Base-by-base conservation (phyloP, 2,329 filamentous ascomycete genomes). In the Chaetomiaceae sp. region DNA sequence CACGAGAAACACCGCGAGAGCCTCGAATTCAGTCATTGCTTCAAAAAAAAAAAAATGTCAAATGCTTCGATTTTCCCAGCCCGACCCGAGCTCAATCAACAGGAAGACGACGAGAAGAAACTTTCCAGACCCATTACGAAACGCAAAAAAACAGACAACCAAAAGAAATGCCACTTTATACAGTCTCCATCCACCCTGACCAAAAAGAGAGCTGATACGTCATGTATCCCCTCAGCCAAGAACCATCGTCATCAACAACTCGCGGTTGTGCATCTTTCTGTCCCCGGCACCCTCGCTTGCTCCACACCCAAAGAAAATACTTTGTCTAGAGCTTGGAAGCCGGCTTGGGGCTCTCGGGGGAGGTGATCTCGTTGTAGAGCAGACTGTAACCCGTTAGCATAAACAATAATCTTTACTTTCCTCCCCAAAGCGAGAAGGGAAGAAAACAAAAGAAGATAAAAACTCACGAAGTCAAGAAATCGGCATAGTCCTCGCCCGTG, bases 401-500 rank as follows among this genome's bases (percentile, higher is more conserved):
- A n/a, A n/a, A n/a, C n/a, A n/a, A n/a, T n/a, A n/a, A n/a, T n/a
- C 27, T 21, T 19, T 25, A 48, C 53, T 43, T 34, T 56, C 34
- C 57, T 48, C 10, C 8, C n/a, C 31, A 6, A 25, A n/a, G 20
- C 41, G 17, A 19, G 42, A 19, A 45, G 6, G 39, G 33, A 20
- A 14, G 23, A 23, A 16, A 27, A 27, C 25, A 27, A 25, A 25
- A 25, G 23, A 25, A 9, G 23, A 9, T 21, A 34, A 34, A 12
- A 46, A 74, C 85, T 78, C 75, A 89, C 84, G 74, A 73, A 7
- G 89, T 96, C 74, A 99, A 72, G 75, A 97, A 97, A 70, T 99
- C 93, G 12, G 91, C 90, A 69, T 97, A 97, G 61, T 96, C 91
- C 76, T 97, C 93, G 50, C 93, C 93, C 3, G 92, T 97, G 51